Percentiles rank a stretch among this genome's conserved stretches.
Evolutionary conservation across 352 stramenopile species (phyloP).

Genomic region (Pythium rhizo-oryzae): DNA sequence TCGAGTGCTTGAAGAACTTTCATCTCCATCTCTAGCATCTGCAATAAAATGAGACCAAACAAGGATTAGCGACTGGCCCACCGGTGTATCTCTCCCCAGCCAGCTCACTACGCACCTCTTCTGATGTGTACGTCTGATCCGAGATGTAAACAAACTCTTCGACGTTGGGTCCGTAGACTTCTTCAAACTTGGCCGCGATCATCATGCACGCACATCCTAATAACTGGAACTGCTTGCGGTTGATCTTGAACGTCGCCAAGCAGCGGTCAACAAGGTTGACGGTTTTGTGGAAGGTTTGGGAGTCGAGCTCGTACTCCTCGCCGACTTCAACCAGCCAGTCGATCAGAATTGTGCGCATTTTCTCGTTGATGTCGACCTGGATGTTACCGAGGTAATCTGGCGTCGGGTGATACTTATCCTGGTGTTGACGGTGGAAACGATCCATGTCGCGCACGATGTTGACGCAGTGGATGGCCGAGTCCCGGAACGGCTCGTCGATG

Average conservation of each 20-base stretch:
- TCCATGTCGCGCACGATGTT: slow-evolving; percentile 72
- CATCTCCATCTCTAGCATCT: slow-evolving; percentile 86
- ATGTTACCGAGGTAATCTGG: slow-evolving; percentile 65
- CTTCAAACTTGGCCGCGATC: slow-evolving; percentile 97
- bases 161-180: slow-evolving; percentile 94
- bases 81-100: too few relatives aligned
- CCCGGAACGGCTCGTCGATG: slow-evolving; percentile 47
- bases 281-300: slow-evolving; percentile 83
- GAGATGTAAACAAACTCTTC: slow-evolving; percentile 98
- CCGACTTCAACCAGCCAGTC: slow-evolving; percentile 98
- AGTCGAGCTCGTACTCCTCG: slow-evolving; percentile 85
- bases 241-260: slow-evolving; percentile 82
- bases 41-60: background rate
- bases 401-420: slow-evolving; percentile 70
- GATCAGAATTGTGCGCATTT: slow-evolving; percentile 99
- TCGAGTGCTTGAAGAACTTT: slow-evolving; percentile 77
- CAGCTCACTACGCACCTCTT: slow-evolving; percentile 52
- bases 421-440: slow-evolving; percentile 65
- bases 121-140: slow-evolving; percentile 93
- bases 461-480: slow-evolving; percentile 33
- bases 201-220: slow-evolving; percentile 96
- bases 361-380: slow-evolving; percentile 98
- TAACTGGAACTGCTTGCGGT: slow-evolving; percentile 94
- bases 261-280: slow-evolving; percentile 87
- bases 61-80: background rate